Conservation (phyloP, 2,329 filamentous ascomycete genomes). For the Cladosporium colombiae region DNA sequence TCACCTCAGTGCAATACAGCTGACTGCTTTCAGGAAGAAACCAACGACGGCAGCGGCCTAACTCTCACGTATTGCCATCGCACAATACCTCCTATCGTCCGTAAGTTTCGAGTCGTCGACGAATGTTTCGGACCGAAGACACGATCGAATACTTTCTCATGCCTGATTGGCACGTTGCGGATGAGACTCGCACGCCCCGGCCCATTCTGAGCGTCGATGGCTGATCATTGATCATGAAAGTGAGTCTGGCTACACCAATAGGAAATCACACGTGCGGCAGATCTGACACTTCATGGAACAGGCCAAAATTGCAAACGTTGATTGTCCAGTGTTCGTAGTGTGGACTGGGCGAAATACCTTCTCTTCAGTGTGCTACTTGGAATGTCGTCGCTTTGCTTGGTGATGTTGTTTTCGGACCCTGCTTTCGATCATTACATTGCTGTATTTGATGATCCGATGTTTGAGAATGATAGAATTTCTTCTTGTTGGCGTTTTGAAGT, state of each 20-base stretch:
- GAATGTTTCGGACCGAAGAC: not conserved
- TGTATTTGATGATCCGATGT: too few species aligned
- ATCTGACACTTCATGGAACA: too few species aligned
- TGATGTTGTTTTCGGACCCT: too few species aligned
- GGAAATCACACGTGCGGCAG: too few species aligned
- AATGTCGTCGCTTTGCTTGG: too few species aligned
- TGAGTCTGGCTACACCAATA: not conserved
- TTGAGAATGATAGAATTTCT: too few species aligned
- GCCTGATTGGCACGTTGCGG: not conserved
- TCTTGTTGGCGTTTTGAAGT: too few species aligned
- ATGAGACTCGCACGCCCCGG: not conserved
- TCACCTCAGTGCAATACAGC: not conserved
- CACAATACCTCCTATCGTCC: not conserved
- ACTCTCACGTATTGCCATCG: not conserved
- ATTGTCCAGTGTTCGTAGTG: too few species aligned
- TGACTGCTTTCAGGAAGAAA: not conserved
- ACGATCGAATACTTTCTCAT: not conserved
- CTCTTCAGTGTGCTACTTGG: too few species aligned
- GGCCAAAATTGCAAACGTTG: too few species aligned
- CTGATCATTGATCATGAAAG: not conserved
- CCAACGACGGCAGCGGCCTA: not conserved
- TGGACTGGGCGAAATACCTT: too few species aligned
- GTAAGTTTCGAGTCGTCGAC: not conserved
- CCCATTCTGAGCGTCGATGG: not conserved
- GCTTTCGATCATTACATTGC: too few species aligned